Evolutionary conservation across 2,329 filamentous ascomycete genomes (phyloP), one percentile per base, ranked within the genome.

Genomic region (Metarhizium robertsii): DNA sequence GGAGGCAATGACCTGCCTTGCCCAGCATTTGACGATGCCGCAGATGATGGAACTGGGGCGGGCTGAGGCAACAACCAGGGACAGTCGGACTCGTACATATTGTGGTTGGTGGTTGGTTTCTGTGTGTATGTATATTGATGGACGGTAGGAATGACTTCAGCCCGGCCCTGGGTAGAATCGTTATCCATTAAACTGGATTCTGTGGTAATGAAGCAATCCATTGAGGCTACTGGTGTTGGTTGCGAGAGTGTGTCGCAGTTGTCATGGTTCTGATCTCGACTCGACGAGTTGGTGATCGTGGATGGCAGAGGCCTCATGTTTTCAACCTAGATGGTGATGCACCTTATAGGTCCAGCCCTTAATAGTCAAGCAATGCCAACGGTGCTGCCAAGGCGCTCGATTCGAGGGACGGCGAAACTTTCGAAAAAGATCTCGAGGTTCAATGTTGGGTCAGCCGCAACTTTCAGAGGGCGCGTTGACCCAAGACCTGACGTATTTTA

Each of bases 131-230:
- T 46, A 45, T 63, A 60, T 47, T 55, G 54, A 49, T 59, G 64
- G 20, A 38, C 6, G 10, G 7, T 18, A 3, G 53, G 43, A 18
- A 4, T 6, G 20, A 16, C 30, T 30, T 48, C 45, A 14, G 13
- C n/a, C 25, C 25, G 6, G 3, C 52, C 46, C 59, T 62, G 40
- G 38, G 30, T 16, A 18, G 29, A 25, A 52, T 63, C 61, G 54
- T 58, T 55, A 40, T 57, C 55, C 47, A 69, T 64, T 16, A 73
- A 62, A 29, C 65, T 61, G 34, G 64, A 62, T 52, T 73, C 70
- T 13, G 65, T 69, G 13, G 69, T 64, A 54, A 73, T 65, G 60
- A 70, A 69, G 59, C 67, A 73, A n/a, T 65, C 59, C 29, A 70
- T 61, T 46, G 67, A 60, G 11, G 64, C 59, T 36, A 60, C 49